phyloP scores from a whole-genome alignment of 2,329 filamentous ascomycete species.

The Zymoseptoria passerinii region DNA sequence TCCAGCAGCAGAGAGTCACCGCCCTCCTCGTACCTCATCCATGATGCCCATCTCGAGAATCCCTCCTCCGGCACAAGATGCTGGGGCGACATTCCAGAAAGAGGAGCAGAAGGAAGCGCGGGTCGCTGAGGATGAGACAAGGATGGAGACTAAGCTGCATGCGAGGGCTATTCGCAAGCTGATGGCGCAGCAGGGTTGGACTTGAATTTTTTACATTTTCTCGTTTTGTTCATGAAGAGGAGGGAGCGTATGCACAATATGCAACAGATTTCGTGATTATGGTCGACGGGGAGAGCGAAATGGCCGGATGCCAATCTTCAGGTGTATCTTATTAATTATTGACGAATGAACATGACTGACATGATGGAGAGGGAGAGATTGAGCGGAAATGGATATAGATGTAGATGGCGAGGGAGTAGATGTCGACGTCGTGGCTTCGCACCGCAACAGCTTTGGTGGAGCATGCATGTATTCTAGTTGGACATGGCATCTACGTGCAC shows the following conservation, averaged over 20 bases:
- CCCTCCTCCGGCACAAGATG: not conserved
- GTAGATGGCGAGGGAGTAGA: not conserved
- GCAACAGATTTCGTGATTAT: not conserved
- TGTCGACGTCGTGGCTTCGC: not conserved
- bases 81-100: not conserved
- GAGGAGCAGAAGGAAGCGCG: slow-evolving; percentile 4
- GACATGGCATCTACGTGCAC: not conserved
- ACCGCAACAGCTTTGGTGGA: not conserved
- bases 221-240: not conserved
- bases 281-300: not conserved
- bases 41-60: not conserved
- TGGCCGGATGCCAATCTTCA: not conserved
- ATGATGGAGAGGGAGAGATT: not conserved
- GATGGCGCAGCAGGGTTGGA: not conserved
- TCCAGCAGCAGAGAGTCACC: not conserved
- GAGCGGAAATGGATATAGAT: not conserved
- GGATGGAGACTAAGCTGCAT: not conserved
- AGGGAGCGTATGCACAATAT: not conserved
- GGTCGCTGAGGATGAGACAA: not conserved
- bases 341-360: not conserved
- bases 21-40: not conserved
- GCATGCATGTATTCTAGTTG: not conserved
- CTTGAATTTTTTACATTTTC: not conserved
- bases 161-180: not conserved
- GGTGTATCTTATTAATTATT: not conserved